These are phyloP conservation scores for Penicillium lagena DNA, from an alignment of 495 filamentous ascomycete species.

Conservation along the genomic window DNA sequence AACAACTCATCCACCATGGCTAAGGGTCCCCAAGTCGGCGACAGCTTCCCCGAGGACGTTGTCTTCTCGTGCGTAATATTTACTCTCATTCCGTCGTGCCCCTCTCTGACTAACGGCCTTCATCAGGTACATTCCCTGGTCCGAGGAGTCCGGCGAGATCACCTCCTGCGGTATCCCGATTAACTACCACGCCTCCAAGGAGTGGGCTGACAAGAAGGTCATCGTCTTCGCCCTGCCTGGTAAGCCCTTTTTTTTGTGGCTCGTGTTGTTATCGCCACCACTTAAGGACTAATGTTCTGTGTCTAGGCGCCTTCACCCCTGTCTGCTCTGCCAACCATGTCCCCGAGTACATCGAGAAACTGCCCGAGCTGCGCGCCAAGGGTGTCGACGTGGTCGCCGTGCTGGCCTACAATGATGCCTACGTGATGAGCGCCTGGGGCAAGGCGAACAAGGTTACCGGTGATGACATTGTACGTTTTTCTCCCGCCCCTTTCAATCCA, in stretches of 20 bases:
- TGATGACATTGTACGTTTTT: conserved; percentile 63
- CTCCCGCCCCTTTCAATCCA: not conserved
- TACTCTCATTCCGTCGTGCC: conserved; percentile 2
- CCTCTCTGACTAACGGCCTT: conserved; percentile 8
- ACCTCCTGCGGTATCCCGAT: conserved; percentile 73
- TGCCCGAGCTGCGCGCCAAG: conserved; percentile 67
- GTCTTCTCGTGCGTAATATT: conserved; percentile 56
- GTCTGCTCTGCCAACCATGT: conserved; percentile 85
- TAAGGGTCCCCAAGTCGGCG: conserved; percentile 60
- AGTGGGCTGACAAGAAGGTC: conserved; percentile 84
- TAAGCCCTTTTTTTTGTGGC: conserved; percentile 14
- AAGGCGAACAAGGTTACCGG: conserved; percentile 84
- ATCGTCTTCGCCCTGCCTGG: conserved; percentile 86
- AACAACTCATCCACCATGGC: conserved; percentile 47
- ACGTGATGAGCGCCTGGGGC: conserved; percentile 91
- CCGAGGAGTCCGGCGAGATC: conserved; percentile 54
- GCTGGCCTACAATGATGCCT: conserved; percentile 86
- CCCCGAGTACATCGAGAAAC: conserved; percentile 74
- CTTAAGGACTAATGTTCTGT: not conserved
- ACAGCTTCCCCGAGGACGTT: conserved; percentile 75
- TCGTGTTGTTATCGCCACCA: not conserved
- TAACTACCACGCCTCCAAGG: conserved; percentile 77
- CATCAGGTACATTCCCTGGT: conserved; percentile 62
- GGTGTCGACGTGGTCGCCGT: conserved; percentile 82
- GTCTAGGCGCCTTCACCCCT: conserved; percentile 80